Conservation (phyloP, 345 rosid species). For the Bruguiera gymnorhiza region DNA sequence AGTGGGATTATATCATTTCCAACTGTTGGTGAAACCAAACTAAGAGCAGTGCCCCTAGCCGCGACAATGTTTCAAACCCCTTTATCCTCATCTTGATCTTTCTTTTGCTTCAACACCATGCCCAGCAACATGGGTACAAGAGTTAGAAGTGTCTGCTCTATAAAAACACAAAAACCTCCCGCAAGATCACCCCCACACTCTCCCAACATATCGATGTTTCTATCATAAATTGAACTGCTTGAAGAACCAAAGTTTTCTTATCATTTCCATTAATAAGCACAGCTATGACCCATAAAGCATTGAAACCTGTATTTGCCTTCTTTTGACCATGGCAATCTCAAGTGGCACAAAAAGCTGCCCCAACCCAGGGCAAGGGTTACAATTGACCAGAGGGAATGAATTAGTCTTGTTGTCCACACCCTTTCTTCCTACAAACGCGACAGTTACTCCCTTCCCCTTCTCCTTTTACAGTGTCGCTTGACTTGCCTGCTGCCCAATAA, state of each 20-base stretch:
- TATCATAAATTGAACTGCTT: background rate
- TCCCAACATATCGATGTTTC: background rate
- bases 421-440: no score
- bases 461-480: no score
- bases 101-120: background rate
- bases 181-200: no score
- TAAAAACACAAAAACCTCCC: background rate
- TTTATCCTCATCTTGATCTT: background rate
- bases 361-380: no score
- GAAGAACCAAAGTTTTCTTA: background rate
- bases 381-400: no score
- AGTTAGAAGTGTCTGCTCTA: background rate
- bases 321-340: no score
- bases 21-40: background rate
- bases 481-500: no score
- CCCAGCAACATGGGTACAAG: slow-evolving; percentile 1
- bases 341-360: no score
- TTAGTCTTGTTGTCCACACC: no score
- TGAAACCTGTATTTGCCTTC: no score
- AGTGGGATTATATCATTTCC: background rate
- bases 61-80: background rate
- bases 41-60: background rate
- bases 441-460: no score
- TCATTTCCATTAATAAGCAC: background rate
- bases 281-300: no score